phyloP scores from a whole-genome alignment of 768 basidiomycete species.

The Suillus bovinus region DNA sequence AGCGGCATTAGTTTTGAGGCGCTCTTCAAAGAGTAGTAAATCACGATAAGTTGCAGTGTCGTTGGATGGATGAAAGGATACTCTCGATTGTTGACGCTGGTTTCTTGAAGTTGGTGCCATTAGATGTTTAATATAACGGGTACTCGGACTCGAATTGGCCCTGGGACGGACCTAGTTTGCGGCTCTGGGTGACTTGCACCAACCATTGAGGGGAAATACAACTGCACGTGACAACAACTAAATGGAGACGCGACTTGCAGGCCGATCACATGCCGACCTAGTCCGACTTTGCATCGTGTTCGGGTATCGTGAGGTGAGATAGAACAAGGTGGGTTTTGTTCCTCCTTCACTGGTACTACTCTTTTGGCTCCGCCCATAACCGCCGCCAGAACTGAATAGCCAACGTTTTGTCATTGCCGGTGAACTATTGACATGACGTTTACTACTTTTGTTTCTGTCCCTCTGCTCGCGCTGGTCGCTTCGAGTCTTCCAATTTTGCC shows the following conservation, averaged over 20 bases:
- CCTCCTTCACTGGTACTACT: neutral
- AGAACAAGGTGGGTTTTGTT: neutral
- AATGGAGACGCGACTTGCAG: constrained; percentile 4
- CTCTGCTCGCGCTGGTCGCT: constrained; percentile 46
- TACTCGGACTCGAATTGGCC: neutral
- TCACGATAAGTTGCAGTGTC: constrained; percentile 85
- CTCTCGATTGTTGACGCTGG: constrained; percentile 28
- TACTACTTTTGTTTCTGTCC: constrained; percentile 38
- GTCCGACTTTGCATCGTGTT: neutral
- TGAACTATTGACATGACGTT: constrained; percentile 33
- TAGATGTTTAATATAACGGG: neutral
- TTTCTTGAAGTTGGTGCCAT: constrained; percentile 30
- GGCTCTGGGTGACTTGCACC: neutral
- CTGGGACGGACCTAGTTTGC: too few species aligned
- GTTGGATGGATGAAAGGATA: constrained; percentile 59
- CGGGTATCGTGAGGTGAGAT: neutral
- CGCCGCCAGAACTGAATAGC: neutral
- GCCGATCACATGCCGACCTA: neutral
- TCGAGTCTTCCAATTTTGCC: constrained; percentile 40
- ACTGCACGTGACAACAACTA: constrained; percentile 4
- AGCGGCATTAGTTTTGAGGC: constrained; percentile 93
- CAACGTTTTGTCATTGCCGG: neutral
- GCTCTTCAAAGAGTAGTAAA: constrained; percentile 90
- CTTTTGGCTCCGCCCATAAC: neutral
- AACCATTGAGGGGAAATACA: neutral